Percentiles rank a stretch among this genome's conserved stretches.
phyloP scores from a whole-genome alignment of 2,329 filamentous ascomycete genomes.

The Ophiosphaerella herpotricha region DNA sequence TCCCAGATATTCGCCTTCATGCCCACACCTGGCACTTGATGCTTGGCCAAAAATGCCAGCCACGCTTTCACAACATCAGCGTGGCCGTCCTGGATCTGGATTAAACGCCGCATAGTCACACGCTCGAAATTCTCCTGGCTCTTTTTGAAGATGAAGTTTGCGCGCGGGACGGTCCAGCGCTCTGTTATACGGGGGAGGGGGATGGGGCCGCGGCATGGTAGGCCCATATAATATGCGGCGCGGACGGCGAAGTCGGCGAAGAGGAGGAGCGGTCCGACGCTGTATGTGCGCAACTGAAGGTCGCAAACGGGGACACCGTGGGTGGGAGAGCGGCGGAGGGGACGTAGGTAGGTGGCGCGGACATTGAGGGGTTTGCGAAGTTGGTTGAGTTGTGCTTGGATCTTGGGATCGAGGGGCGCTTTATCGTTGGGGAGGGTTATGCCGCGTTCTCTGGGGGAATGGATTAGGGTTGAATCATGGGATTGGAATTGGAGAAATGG shows the following conservation, averaged over 20 bases:
- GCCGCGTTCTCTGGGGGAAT: conserved; percentile 31
- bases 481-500: neutral
- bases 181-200: conserved; percentile 86
- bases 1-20: conserved; percentile 99
- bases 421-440: conserved; percentile 39
- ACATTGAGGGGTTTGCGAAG: conserved; percentile 68
- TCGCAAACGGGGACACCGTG: conserved; percentile 85
- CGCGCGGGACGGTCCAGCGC: conserved; percentile 89
- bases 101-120: conserved; percentile 80
- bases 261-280: conserved; percentile 86
- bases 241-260: conserved; percentile 93
- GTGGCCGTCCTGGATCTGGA: conserved; percentile 91
- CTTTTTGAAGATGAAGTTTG: conserved; percentile 96
- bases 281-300: conserved; percentile 91
- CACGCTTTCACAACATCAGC: conserved; percentile 87
- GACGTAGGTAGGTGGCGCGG: conserved; percentile 83
- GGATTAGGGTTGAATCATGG: conserved; percentile 4
- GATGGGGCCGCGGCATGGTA: conserved; percentile 83
- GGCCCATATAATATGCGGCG: conserved; percentile 89
- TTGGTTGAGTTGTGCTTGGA: conserved; percentile 36
- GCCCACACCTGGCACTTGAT: conserved; percentile 93
- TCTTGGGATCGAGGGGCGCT: conserved; percentile 32
- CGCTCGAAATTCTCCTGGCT: conserved; percentile 97
- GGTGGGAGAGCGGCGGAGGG: conserved; percentile 73
- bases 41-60: conserved; percentile 89